Evolutionary conservation across 257 asterid genomes (phyloP).

Genomic region (Solanum verrucosum): DNA sequence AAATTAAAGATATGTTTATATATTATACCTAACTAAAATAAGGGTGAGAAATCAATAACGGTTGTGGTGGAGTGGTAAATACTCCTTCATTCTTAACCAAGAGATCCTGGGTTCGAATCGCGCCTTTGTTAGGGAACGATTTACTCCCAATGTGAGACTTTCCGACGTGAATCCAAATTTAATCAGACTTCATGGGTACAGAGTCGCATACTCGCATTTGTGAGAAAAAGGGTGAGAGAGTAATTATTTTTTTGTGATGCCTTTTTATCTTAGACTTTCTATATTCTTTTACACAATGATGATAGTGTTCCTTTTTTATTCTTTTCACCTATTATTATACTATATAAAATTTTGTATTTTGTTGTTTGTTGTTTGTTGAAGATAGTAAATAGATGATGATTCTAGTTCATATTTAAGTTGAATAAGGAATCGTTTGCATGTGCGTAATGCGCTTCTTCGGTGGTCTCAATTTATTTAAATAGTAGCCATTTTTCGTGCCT

Average conservation of each 20-base stretch:
- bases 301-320: neutral
- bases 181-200: too few relatives aligned
- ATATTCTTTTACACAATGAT: neutral
- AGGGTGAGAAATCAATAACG: neutral
- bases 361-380: neutral
- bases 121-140: too few relatives aligned
- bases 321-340: neutral
- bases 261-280: neutral
- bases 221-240: neutral
- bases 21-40: neutral
- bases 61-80: too few relatives aligned
- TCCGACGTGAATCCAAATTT: fast-evolving
- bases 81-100: too few relatives aligned
- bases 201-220: too few relatives aligned
- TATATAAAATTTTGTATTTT: neutral
- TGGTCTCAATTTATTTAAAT: slow-evolving; percentile 13
- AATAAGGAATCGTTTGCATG: slow-evolving; percentile 21
- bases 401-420: slow-evolving; percentile 20
- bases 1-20: too few relatives aligned
- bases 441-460: slow-evolving; percentile 30
- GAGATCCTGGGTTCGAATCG: too few relatives aligned
- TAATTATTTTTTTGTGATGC: neutral
- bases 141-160: too few relatives aligned
- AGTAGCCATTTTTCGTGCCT: neutral
- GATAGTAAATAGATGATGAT: neutral